These are phyloP conservation scores for Ambispora gerdemannii DNA, from an alignment of 192 early-diverging fungal genomes.

Conservation along the genomic window DNA sequence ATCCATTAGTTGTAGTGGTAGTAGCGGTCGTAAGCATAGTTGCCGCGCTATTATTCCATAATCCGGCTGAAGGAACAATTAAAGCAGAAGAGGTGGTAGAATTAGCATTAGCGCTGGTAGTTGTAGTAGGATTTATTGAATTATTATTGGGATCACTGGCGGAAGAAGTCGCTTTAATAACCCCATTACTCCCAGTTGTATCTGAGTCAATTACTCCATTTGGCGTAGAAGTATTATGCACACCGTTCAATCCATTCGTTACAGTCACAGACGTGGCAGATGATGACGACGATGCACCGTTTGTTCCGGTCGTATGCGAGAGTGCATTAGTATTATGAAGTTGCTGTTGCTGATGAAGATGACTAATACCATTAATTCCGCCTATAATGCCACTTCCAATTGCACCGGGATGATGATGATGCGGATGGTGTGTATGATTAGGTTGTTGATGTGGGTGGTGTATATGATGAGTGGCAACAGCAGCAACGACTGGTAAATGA, in stretches of 20 bases:
- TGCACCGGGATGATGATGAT: conserved; percentile 31
- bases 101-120: neutral
- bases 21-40: neutral
- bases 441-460: conserved; percentile 21
- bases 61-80: conserved; percentile 2
- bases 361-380: conserved; percentile 17
- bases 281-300: neutral
- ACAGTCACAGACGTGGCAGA: neutral
- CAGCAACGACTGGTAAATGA: conserved; percentile 25
- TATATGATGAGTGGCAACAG: conserved; percentile 36
- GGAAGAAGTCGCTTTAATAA: conserved; percentile 3
- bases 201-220: neutral
- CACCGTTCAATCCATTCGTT: conserved; percentile 7
- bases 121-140: neutral
- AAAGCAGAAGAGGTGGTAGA: neutral
- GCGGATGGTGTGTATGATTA: conserved; percentile 12
- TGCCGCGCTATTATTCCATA: conserved; percentile 11
- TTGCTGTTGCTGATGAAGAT: conserved; percentile 6
- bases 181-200: neutral
- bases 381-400: conserved; percentile 26
- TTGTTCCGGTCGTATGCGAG: neutral
- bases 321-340: too few species aligned
- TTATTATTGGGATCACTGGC: neutral
- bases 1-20: neutral
- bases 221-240: conserved; percentile 1